A percentile compares a stretch with the other conserved stretches of the same genome.
Conservation (phyloP, 805 yeast genomes). For the Kazachstania taianensis region DNA sequence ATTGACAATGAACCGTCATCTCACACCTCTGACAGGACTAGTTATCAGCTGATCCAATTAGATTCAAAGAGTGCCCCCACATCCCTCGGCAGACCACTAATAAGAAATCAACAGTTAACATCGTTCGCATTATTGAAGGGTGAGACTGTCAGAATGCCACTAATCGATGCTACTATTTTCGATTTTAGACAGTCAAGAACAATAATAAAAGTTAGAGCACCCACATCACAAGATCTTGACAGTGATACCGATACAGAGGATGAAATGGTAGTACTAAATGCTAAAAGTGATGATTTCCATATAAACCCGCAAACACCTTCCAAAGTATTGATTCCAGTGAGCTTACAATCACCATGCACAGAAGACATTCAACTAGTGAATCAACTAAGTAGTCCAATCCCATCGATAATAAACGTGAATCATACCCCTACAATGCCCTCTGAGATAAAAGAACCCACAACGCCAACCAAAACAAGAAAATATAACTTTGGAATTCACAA, state of each 20-base stretch:
- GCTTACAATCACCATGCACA: constrained; percentile 13
- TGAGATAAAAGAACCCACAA: neutral
- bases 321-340: constrained; percentile 8
- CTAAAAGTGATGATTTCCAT: constrained; percentile 15
- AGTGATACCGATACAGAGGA: constrained; percentile 36
- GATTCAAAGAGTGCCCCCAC: constrained; percentile 4
- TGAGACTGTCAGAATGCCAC: constrained; percentile 59
- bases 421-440: neutral
- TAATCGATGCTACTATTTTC: constrained; percentile 47
- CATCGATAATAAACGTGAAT: neutral
- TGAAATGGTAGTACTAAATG: constrained; percentile 20
- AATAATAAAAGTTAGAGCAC: constrained; percentile 37
- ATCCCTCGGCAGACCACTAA: constrained; percentile 8
- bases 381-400: neutral
- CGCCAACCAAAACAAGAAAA: neutral
- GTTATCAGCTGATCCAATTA: constrained; percentile 18
- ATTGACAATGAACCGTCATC: constrained; percentile 4
- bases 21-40: constrained; percentile 2
- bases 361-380: constrained; percentile 1
- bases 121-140: constrained; percentile 33
- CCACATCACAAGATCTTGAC: constrained; percentile 30
- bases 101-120: constrained; percentile 13
- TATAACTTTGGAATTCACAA: too few relatives aligned
- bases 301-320: constrained; percentile 12
- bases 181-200: constrained; percentile 51